A percentile compares a stretch with the other conserved stretches of the same genome.
These are phyloP conservation scores for Hemisphaericaspora xylanilytica DNA, from an alignment of 1,139 yeast species.

Conservation along the genomic window DNA sequence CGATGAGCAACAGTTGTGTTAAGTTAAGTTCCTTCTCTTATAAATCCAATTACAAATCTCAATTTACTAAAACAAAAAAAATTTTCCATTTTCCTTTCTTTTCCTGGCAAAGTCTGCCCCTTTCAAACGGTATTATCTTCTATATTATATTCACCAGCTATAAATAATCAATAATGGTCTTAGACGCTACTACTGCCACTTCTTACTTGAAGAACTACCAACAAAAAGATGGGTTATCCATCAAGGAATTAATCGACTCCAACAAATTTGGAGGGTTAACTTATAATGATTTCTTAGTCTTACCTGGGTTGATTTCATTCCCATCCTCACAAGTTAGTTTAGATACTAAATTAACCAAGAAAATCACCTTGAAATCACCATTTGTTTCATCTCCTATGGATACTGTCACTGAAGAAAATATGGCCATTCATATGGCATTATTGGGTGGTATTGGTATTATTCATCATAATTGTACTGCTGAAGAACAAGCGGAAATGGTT, in stretches of 20 bases:
- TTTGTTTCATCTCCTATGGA: constrained; percentile 99
- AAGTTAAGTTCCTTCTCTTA: no score
- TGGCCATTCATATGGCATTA: constrained; percentile 99
- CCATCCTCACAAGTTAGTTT: constrained; percentile 74
- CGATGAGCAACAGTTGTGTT: no score
- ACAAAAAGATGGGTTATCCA: constrained; percentile 81
- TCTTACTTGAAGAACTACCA: constrained; percentile 64
- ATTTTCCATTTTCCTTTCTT: constrained; percentile 6
- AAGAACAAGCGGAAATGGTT: constrained; percentile 98
- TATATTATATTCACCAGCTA: neutral
- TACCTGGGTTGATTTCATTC: constrained; percentile 93
- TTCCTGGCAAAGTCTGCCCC: constrained; percentile 45
- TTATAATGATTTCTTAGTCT: constrained; percentile 89
- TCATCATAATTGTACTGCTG: constrained; percentile 95
- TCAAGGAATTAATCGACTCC: constrained; percentile 85
- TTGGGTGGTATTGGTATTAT: constrained; percentile 99
- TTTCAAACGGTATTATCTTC: constrained; percentile 13
- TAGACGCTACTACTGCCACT: constrained; percentile 65
- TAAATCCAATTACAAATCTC: neutral
- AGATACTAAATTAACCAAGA: constrained; percentile 86
- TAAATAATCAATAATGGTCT: constrained; percentile 26
- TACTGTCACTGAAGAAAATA: constrained; percentile 93
- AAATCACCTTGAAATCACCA: constrained; percentile 88
- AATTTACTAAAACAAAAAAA: no score
- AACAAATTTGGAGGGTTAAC: constrained; percentile 91